Evolutionary conservation across 1,139 yeast genomes (phyloP).

Genomic region (Candida albicans): DNA sequence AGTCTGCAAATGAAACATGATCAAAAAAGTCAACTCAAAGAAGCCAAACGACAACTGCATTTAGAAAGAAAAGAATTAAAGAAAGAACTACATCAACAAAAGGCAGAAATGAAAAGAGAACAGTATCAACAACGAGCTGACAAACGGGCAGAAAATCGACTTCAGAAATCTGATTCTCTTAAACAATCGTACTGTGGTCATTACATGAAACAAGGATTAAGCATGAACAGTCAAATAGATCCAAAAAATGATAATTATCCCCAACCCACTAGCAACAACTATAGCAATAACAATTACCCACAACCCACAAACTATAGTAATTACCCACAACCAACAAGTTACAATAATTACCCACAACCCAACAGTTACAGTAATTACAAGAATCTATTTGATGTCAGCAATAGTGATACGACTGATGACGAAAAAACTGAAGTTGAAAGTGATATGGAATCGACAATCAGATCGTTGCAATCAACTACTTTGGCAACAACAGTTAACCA

Average conservation of each 20-base stretch:
- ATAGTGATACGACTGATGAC: neutral
- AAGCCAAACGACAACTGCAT: constrained; percentile 13
- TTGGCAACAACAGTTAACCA: constrained; percentile 3
- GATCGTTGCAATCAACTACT: constrained; percentile 7
- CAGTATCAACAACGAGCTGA: neutral
- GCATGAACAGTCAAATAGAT: constrained; percentile 8
- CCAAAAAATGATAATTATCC: constrained; percentile 6
- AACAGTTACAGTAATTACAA: neutral
- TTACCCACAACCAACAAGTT: neutral
- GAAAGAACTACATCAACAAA: constrained; percentile 15
- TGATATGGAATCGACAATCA: constrained; percentile 2
- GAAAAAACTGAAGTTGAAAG: constrained; percentile 4
- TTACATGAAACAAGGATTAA: constrained; percentile 9
- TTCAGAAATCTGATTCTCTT: neutral
- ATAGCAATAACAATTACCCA: neutral
- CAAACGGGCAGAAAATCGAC: neutral
- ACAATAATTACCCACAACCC: neutral
- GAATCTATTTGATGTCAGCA: neutral
- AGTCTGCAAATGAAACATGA: constrained; percentile 2
- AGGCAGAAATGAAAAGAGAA: constrained; percentile 12
- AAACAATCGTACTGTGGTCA: constrained; percentile 11
- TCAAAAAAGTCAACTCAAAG: constrained; percentile 10
- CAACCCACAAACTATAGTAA: neutral
- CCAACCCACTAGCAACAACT: neutral
- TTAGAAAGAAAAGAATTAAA: constrained; percentile 13